Conservation (phyloP, 257 asterid genomes). For the Gardenia jasminoides region DNA sequence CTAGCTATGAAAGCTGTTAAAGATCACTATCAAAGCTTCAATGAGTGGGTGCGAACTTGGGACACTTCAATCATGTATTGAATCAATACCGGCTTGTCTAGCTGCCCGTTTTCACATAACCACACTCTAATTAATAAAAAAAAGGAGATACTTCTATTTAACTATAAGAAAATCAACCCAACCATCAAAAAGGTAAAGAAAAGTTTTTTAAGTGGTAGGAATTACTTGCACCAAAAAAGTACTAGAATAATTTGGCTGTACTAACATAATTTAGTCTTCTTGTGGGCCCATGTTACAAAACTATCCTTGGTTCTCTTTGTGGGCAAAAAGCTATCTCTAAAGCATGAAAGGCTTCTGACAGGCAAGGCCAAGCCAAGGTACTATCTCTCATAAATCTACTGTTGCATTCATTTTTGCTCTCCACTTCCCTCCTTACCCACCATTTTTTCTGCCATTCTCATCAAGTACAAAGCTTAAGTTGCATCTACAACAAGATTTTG, state of each 20-base stretch:
- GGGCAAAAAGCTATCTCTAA: constrained; percentile 23
- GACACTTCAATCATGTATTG: constrained; percentile 28
- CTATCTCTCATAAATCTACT: constrained; percentile 25
- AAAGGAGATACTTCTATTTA: too few species aligned
- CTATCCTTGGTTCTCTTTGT: constrained; percentile 14
- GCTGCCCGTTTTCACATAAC: neutral
- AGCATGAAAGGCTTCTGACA: constrained; percentile 21
- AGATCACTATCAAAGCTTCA: constrained; percentile 47
- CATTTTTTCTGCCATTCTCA: constrained; percentile 12
- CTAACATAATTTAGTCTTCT: neutral
- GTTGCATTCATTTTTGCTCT: constrained; percentile 44
- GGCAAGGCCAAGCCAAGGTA: constrained; percentile 1
- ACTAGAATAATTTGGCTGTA: neutral
- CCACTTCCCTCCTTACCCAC: neutral
- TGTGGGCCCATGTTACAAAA: constrained; percentile 11
- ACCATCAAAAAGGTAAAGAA: neutral
- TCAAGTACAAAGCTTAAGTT: constrained; percentile 4
- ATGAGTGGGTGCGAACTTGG: constrained; percentile 40
- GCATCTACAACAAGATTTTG: constrained; percentile 1
- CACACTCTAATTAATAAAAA: neutral
- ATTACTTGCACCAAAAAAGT: neutral
- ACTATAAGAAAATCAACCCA: neutral
- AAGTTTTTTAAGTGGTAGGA: neutral
- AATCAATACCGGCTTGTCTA: neutral
- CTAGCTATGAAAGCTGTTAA: constrained; percentile 28